Evolutionary conservation across 2,329 filamentous ascomycete genomes (phyloP), one percentile per base, ranked within the genome.

Genomic region (Elsinoe ampelina): DNA sequence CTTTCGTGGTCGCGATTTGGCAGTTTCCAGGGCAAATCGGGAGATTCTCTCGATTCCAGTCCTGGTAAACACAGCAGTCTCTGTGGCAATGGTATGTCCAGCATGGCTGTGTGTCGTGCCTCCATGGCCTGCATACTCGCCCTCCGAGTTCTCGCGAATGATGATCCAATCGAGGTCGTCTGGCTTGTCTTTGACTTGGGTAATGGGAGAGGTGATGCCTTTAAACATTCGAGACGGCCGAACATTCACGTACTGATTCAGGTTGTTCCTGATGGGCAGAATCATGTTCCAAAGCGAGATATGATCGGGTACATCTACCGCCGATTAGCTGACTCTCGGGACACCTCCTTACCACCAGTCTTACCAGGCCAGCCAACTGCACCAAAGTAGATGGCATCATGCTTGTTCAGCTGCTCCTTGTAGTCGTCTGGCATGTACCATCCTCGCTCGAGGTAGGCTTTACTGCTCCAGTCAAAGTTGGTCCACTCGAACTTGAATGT

Each of bases 191-290:
- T 67, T 61, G 55, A 70, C 69, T 32, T 70, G 67, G 4, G 65
- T 65, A 5, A 77, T 58, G 1, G 74, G 74, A 20, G 71, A 71
- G 6, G 63, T 65, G 6, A 69, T 73, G 13, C 74, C 74, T 4
- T 67, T 66, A 2, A 77, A 61, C 48, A 77, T 73, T 15, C 72
- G 65, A 6, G 73, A 75, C 0, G 68, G 85, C 0, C 84, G 77
- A 0, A 87, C 76, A 61, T 86, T 87, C 61, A 85, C 78, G 63
- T 85, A 87, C 63, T 86, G 83, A 59, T 86, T 83, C 45, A 87
- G 76, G 36, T 81, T 76, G 54, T 85, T 81, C 36, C 84, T 79
- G 63, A 87, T 86, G 15, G 82, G 82, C 6, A 87, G 72, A 43
- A 85, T 79, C 32, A 85, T 77, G 6, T 78, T 77, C 84, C 84